Evolutionary conservation across 257 asterid genomes (phyloP).

Genomic region (Osmanthus fragrans): DNA sequence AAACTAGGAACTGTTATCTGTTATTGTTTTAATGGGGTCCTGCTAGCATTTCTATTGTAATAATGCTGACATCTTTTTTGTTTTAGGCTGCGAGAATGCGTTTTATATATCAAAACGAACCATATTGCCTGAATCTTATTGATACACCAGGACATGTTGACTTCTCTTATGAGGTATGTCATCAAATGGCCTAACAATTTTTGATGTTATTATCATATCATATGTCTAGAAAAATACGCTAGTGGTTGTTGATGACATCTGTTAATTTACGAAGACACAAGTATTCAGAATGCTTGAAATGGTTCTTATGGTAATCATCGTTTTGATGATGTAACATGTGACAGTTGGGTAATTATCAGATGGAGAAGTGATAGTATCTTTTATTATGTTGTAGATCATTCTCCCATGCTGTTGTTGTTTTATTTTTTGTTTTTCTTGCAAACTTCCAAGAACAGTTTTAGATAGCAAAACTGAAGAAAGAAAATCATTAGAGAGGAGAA

Average conservation of each 20-base stretch:
- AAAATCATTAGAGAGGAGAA: not conserved
- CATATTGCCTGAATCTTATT: slow-evolving; percentile 93
- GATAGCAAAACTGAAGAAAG: slow-evolving; percentile 9
- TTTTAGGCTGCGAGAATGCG: slow-evolving; percentile 98
- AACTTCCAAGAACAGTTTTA: slow-evolving; percentile 4
- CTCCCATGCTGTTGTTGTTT: slow-evolving; percentile 3
- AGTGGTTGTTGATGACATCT: slow-evolving; percentile 5
- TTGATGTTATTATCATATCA: not conserved
- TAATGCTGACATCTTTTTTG: slow-evolving; percentile 13
- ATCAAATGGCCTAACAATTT: slow-evolving; percentile 12
- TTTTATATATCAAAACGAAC: slow-evolving; percentile 55
- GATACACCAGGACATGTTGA: slow-evolving; percentile 99
- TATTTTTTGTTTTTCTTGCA: not conserved
- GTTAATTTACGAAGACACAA: slow-evolving; percentile 11
- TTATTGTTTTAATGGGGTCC: slow-evolving; percentile 3
- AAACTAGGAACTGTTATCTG: slow-evolving; percentile 10
- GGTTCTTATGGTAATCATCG: slow-evolving; percentile 10
- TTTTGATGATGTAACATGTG: slow-evolving; percentile 9
- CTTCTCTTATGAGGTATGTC: slow-evolving; percentile 96
- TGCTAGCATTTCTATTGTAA: slow-evolving; percentile 12
- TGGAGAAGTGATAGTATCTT: slow-evolving; percentile 15
- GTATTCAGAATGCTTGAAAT: slow-evolving; percentile 13
- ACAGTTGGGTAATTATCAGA: not conserved
- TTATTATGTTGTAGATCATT: not conserved
- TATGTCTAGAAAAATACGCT: not conserved